Evolutionary conservation across 2,329 filamentous ascomycete genomes (phyloP), one percentile per base, ranked within the genome.

Genomic region (Acrocalymma vagum): DNA sequence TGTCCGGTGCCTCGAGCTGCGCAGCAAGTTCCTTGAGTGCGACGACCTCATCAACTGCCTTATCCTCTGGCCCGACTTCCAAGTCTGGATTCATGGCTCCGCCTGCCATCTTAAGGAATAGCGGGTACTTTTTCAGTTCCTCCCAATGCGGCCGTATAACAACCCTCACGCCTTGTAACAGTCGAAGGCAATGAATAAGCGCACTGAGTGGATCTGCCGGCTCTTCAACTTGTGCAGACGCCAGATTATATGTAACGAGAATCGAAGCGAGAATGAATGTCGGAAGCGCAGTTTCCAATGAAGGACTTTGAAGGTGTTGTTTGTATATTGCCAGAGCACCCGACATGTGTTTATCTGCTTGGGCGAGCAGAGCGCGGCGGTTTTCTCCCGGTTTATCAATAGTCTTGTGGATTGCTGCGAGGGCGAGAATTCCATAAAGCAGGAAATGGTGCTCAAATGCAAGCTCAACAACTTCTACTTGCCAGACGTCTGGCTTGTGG

Each of bases 381-480:
- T 40, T 16, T 4, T 15, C 15, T 10, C 11, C 8, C 18, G 36
- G 13, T 8, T 16, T 29, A 4, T 9, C 4, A 4, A 35, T 9
- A 10, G 30, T 10, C 22, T 41, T 45, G 37, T 74, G 72, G 22
- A 73, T 51, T 8, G 71, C 69, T 6, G 71, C 61, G 9, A 73
- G 42, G 2, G 70, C 70, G 3, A 73, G 53, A 7, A 74, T 59
- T 18, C 63, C 65, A 43, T 72, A 66, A 10, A 74, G 47, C 11
- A 74, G 49, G 30, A 70, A 74, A 4, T 66, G 57, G 45, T 69
- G 64, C 6, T 68, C 61, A 25, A 70, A 65, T 3, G 65, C 71
- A 24, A 68, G 23, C 15, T 56, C 55, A 29, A 45, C 42, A 15
- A 65, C 37, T 27, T 43, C 30, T 18, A 29, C 27, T 16, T 34